Evolutionary conservation across 345 rosid genomes (phyloP), one percentile per base, ranked within the genome.

Genomic region (Sisymbrium altissimum): DNA sequence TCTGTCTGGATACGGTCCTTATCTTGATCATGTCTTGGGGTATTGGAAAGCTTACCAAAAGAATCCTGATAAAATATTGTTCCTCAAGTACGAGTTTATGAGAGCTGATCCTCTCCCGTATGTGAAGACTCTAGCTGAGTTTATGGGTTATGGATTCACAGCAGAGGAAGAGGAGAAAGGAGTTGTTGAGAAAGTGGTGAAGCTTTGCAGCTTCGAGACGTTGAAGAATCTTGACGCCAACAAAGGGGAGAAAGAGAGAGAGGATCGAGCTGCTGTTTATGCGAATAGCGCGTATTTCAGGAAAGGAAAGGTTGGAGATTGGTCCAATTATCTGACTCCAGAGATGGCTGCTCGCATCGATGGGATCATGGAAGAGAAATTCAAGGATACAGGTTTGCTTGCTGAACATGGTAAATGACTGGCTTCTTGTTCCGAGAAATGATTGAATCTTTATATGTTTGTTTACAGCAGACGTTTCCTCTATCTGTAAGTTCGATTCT

Each of bases 261-360:
- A 33, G 2, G 73, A 70, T 17, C 73, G 63, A 6, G 35, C 73
- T 6, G 71, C 41, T 39, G 72, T 53, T 10, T 41, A 29, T 3
- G 32, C 57, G 14, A 80, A 82, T 57, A 73, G 72, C 9, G 68
- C 70, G 1, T 80, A 25, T 30, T 80, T 74, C 6, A 75, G 82
- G 67, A 75, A 84, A 69, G 85, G 82, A 2, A 69, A 72, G 29
- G 85, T 79, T 9, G 85, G 87, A 53, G 87, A 80, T 53, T 84
- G 82, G 80, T 0, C 64, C 6, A 78, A 75, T 19, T 81, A 76
- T 76, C 43, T 81, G 25, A 64, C 80, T 23, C 64, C 74, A 1
- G 76, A 81, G 61, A 84, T 82, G 87, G 76, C 66, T 0, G 75
- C 72, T 18, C 83, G 81, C 12, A 15, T 84, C 7, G 77, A 72